Percentiles rank a stretch among this genome's conserved stretches.
These are phyloP conservation scores for Aspergillus flavus DNA, from an alignment of 2,329 filamentous ascomycete genomes.

Conservation along the genomic window DNA sequence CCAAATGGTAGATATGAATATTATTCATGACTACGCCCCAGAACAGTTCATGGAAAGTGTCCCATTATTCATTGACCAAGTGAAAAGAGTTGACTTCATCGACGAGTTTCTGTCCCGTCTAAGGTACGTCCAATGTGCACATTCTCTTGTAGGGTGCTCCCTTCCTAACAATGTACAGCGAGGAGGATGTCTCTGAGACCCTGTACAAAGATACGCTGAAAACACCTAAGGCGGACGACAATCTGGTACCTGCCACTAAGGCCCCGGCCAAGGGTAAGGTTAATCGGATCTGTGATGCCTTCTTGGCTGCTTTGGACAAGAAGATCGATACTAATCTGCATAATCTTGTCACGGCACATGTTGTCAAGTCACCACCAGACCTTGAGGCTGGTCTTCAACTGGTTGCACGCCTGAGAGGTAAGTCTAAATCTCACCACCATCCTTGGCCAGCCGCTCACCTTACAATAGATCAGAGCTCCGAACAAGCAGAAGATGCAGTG, in stretches of 20 bases:
- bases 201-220: constrained; percentile 88
- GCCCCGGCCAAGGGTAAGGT: constrained; percentile 61
- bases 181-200: constrained; percentile 90
- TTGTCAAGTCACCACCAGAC: constrained; percentile 90
- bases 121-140: constrained; percentile 54
- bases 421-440: constrained; percentile 13
- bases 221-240: constrained; percentile 33
- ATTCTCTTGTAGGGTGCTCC: background rate
- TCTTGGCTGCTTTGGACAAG: constrained; percentile 68
- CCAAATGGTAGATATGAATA: constrained; percentile 97
- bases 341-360: constrained; percentile 90
- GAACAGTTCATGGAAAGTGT: constrained; percentile 80
- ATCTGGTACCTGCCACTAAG: constrained; percentile 6
- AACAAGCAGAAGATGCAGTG: constrained; percentile 81
- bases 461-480: constrained; percentile 59
- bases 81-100: constrained; percentile 78
- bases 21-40: constrained; percentile 90
- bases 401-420: constrained; percentile 69
- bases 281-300: constrained; percentile 84
- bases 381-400: constrained; percentile 81
- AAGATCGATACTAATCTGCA: constrained; percentile 71
- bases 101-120: constrained; percentile 90
- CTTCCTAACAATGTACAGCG: constrained; percentile 48
- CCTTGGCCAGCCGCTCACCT: constrained; percentile 18
- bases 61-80: constrained; percentile 76